Evolutionary conservation across 108 stramenopile genomes (phyloP).

Genomic region (Parietichytrium sp.): DNA sequence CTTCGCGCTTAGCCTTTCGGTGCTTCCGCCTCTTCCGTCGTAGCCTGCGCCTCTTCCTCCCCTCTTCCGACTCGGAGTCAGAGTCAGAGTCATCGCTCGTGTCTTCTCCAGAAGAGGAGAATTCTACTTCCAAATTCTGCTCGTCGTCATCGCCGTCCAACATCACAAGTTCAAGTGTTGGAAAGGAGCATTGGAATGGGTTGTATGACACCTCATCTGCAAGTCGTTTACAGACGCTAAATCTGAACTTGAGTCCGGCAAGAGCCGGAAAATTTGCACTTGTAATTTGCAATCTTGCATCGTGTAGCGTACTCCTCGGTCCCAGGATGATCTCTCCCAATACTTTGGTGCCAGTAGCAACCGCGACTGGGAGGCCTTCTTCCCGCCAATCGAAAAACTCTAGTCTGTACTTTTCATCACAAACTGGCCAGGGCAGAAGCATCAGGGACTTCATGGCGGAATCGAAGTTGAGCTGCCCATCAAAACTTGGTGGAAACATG

Average conservation of each 20-base stretch:
- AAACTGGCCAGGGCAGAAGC: slow-evolving; percentile 2
- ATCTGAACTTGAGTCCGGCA: no score
- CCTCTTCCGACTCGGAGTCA: neutral
- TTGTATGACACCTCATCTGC: no score
- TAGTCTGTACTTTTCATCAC: neutral
- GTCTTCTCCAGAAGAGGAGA: neutral
- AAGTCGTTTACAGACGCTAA: no score
- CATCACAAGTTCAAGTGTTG: neutral
- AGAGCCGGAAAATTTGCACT: no score
- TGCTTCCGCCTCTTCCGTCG: neutral
- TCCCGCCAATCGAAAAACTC: slow-evolving; percentile 24
- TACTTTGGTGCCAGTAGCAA: neutral
- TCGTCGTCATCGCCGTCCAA: neutral
- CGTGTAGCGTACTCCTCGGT: slow-evolving; percentile 30
- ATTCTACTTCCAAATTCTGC: neutral
- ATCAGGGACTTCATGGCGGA: neutral
- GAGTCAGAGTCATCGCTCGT: neutral
- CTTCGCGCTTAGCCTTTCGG: neutral
- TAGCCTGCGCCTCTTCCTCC: neutral
- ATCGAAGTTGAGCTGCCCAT: no score
- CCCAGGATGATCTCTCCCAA: neutral
- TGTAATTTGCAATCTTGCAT: neutral
- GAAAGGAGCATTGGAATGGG: no score
- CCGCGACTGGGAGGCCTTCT: neutral
- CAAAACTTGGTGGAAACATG: no score